Conservation (phyloP, 2,329 filamentous ascomycete species). For the Aspergillus vadensis region DNA sequence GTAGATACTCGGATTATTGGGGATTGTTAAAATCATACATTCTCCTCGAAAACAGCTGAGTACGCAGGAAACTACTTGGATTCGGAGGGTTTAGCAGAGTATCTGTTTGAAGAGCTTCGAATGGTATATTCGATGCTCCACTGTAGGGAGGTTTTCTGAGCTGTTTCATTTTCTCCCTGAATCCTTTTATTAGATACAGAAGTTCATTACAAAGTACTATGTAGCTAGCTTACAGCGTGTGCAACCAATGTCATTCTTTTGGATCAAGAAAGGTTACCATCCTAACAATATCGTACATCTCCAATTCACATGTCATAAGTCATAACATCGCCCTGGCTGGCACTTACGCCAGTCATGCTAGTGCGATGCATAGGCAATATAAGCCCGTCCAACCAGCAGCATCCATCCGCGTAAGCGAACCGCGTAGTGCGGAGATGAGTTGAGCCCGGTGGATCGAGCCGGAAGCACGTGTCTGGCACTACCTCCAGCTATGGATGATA, state of each 20-base stretch:
- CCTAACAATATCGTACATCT: background rate
- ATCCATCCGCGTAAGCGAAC: background rate
- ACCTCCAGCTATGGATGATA: background rate
- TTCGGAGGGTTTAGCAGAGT: no score
- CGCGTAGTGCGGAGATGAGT: background rate
- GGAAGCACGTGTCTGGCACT: background rate
- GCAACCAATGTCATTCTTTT: background rate
- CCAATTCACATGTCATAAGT: background rate
- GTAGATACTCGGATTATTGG: no score
- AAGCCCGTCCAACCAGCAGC: background rate
- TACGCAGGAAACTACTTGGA: no score
- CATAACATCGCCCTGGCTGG: background rate
- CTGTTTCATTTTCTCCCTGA: no score
- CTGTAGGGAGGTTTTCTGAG: no score
- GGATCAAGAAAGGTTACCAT: background rate
- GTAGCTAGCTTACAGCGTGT: background rate
- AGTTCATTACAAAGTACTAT: no score
- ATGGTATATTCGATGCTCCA: no score
- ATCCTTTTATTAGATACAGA: no score
- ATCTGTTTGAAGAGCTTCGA: no score
- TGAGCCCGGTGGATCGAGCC: background rate
- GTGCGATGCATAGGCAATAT: background rate
- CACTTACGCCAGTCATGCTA: background rate
- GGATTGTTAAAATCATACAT: no score
- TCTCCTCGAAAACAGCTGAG: no score